Percentiles rank a stretch among this genome's conserved stretches.
Conservation (phyloP, 768 basidiomycete genomes). For the Russula sp. region DNA sequence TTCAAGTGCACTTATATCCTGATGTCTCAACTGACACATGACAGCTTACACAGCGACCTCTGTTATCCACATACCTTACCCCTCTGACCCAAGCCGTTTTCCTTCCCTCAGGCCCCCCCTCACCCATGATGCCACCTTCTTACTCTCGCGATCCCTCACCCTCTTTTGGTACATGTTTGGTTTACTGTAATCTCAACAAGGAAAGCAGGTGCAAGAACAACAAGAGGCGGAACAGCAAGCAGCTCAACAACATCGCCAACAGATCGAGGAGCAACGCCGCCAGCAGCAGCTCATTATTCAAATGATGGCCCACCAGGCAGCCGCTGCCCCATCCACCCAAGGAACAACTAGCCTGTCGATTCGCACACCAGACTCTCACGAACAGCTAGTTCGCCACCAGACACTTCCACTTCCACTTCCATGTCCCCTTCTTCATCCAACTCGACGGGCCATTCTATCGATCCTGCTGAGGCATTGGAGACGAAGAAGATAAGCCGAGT, state of each 20-base stretch:
- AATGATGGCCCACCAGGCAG: slow-evolving; percentile 19
- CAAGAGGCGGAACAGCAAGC: slow-evolving; percentile 37
- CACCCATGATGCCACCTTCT: too few relatives aligned
- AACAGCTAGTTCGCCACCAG: slow-evolving; percentile 41
- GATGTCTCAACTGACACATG: too few relatives aligned
- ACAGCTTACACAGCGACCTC: too few relatives aligned
- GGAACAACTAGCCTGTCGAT: slow-evolving; percentile 36
- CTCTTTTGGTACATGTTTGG: too few relatives aligned
- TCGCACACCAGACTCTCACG: slow-evolving; percentile 48
- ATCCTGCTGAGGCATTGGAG: slow-evolving; percentile 67
- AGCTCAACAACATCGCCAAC: slow-evolving; percentile 33
- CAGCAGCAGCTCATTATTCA: slow-evolving; percentile 27
- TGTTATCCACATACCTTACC: too few relatives aligned
- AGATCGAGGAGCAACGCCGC: slow-evolving; percentile 31
- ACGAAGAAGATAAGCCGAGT: slow-evolving; percentile 74
- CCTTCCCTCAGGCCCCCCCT: too few relatives aligned
- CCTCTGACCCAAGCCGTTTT: too few relatives aligned
- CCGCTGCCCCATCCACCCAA: slow-evolving; percentile 26
- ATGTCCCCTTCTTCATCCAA: slow-evolving; percentile 36
- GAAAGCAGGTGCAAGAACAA: slow-evolving; percentile 29
- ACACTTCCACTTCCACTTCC: slow-evolving; percentile 33
- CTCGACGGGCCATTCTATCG: slow-evolving; percentile 44
- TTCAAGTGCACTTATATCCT: too few relatives aligned
- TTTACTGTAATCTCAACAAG: too few relatives aligned
- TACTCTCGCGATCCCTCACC: too few relatives aligned